Evolutionary conservation across 768 basidiomycete species (phyloP), one percentile per base, ranked within the genome.

Genomic region (Clitopilus passeckerianus): DNA sequence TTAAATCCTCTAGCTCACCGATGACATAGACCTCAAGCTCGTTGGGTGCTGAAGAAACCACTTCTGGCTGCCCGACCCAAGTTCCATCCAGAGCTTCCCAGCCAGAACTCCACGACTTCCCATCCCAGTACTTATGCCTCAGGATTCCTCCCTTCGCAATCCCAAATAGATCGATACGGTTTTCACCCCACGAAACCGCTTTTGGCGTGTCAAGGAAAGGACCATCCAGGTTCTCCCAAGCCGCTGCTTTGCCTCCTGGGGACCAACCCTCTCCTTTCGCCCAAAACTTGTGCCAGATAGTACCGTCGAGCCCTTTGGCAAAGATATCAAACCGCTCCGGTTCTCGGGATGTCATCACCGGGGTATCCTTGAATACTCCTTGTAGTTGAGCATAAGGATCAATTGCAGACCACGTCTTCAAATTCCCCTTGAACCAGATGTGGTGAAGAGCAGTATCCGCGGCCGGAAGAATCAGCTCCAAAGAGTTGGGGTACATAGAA

Each of bases 221-320:
- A 9, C 50, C 57, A 23, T 58, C 61, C 24, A 62, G 27, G 14
- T 56, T 57, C 27, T 60, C 59, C 14, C 56, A 60, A 14, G 6
- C 59, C 14, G 5, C 20, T 9, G 10, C 20, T 33, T 23, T 53
- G 0, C 53, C 53, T 7, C 23, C 23, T 15, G 59, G 27, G 27
- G 41, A 54, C 61, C 61, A 62, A 10, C 10, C 43, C 15, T n/a
- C 18, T 10, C 60, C 60, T 20, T 60, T 44, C n/a, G n/a, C 37
- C 59, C 59, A 62, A 53, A 53, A 62, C 50, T 62, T 62, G 34
- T 62, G 61, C 18, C 33, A 62, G 12, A 60, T 34, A 14, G 27
- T 53, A 33, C 35, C 35, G 34, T 60, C 52, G 14, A 34, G 44
- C 14, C 61, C 61, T 23, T 30, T 33, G 34, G 27, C 37, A 44